phyloP scores from a whole-genome alignment of 345 rosid species.

The Populus tremula region DNA sequence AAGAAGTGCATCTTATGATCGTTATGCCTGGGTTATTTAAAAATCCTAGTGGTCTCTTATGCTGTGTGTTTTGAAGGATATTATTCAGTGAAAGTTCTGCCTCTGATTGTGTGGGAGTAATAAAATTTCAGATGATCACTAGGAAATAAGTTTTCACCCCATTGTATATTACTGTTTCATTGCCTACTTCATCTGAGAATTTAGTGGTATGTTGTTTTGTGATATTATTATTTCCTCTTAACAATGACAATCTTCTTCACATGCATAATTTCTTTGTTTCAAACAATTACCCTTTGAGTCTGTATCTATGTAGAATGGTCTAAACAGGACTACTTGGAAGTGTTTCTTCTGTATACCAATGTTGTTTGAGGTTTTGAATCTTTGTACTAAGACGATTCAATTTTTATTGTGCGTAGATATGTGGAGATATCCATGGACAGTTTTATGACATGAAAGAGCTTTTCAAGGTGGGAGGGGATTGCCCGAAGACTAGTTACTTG shows the following conservation, averaged over 20 bases:
- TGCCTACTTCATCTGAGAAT: neutral
- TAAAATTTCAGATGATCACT: neutral
- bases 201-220: neutral
- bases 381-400: neutral
- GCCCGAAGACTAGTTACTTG: conserved; percentile 92
- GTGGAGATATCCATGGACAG: conserved; percentile 98
- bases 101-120: neutral
- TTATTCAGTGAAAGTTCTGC: neutral
- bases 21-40: neutral
- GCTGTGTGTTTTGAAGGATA: neutral
- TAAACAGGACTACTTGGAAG: neutral
- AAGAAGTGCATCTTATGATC: neutral
- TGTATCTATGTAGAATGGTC: neutral
- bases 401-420: conserved; percentile 47
- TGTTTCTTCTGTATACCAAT: neutral
- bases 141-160: neutral
- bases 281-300: neutral
- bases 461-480: conserved; percentile 92
- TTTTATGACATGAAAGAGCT: conserved; percentile 98
- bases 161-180: neutral
- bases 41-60: neutral
- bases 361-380: neutral
- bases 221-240: neutral
- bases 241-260: neutral
- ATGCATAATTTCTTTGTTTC: neutral